A percentile compares a stretch with the other conserved stretches of the same genome.
phyloP scores from a whole-genome alignment of 352 stramenopile genomes.

The Globisporangium canariense region DNA sequence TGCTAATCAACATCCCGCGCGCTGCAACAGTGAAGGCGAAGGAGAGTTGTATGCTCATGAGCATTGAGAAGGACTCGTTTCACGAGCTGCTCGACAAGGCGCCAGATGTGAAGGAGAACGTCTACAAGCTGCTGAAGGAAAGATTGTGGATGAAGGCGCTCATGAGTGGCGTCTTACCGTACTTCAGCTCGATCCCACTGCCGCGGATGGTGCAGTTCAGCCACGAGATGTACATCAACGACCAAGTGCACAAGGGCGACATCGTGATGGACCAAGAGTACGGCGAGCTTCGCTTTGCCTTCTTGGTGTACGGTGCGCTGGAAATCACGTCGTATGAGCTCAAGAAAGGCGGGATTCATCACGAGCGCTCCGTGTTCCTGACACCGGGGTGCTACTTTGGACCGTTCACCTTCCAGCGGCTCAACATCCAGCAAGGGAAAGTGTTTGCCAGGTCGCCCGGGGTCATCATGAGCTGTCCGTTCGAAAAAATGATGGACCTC shows the following conservation, averaged over 20 bases:
- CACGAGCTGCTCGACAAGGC: slow-evolving; percentile 57
- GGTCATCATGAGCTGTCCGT: slow-evolving; percentile 55
- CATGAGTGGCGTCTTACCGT: slow-evolving; percentile 69
- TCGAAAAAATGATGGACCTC: slow-evolving; percentile 38
- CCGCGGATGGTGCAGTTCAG: slow-evolving; percentile 55
- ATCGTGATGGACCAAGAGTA: slow-evolving; percentile 46
- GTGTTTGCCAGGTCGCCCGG: slow-evolving; percentile 45
- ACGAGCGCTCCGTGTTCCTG: slow-evolving; percentile 52
- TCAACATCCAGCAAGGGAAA: slow-evolving; percentile 46
- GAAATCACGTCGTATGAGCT: slow-evolving; percentile 52
- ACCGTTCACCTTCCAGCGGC: slow-evolving; percentile 66
- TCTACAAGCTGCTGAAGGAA: slow-evolving; percentile 66
- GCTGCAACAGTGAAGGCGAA: slow-evolving; percentile 62
- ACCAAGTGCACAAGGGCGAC: slow-evolving; percentile 59
- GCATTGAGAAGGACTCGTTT: slow-evolving; percentile 74
- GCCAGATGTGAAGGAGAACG: slow-evolving; percentile 43
- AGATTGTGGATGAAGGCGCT: slow-evolving; percentile 66
- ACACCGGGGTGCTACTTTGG: slow-evolving; percentile 70
- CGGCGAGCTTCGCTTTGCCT: slow-evolving; percentile 39
- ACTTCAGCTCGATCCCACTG: slow-evolving; percentile 53
- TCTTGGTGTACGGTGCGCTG: slow-evolving; percentile 67
- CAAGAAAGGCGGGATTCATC: slow-evolving; percentile 21
- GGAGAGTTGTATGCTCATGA: slow-evolving; percentile 78
- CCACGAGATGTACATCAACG: slow-evolving; percentile 59
- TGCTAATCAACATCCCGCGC: slow-evolving; percentile 76